phyloP scores from a whole-genome alignment of 2,329 filamentous ascomycete species.

The Aspergillus ochraceoroseus region DNA sequence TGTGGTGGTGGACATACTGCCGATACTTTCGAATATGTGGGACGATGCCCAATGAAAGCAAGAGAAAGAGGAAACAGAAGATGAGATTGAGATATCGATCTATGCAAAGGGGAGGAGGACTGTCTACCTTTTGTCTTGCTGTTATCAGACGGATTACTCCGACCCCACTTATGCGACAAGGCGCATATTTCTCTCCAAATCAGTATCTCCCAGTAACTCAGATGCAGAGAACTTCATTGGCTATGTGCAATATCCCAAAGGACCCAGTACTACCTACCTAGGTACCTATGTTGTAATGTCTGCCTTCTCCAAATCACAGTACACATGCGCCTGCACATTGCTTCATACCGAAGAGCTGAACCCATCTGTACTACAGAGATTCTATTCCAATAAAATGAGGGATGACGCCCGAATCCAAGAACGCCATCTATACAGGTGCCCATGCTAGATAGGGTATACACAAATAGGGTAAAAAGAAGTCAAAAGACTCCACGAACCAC shows the following conservation, averaged over 20 bases:
- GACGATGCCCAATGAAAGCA: not conserved
- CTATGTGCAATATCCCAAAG: not conserved
- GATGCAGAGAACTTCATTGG: slow-evolving; percentile 7
- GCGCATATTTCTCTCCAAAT: too few species aligned
- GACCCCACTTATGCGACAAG: slow-evolving; percentile 4
- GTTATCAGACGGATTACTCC: slow-evolving; percentile 7
- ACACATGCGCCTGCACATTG: not conserved
- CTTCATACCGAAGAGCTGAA: not conserved
- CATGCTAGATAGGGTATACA: slow-evolving; percentile 31
- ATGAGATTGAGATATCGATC: too few species aligned
- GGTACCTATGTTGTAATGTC: too few species aligned
- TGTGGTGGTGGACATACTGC: slow-evolving; percentile 11
- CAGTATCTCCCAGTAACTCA: too few species aligned
- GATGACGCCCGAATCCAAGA: slow-evolving; percentile 16
- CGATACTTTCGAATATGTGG: not conserved
- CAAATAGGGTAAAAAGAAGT: slow-evolving; percentile 13
- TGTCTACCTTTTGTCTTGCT: not conserved
- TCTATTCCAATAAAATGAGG: slow-evolving; percentile 4
- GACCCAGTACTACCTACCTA: too few species aligned
- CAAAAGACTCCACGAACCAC: slow-evolving; percentile 6
- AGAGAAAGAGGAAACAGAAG: not conserved
- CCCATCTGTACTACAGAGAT: not conserved
- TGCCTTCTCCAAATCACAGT: slow-evolving; percentile 1
- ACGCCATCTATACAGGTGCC: slow-evolving; percentile 35
- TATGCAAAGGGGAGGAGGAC: too few species aligned